Evolutionary conservation across 2,329 filamentous ascomycete genomes (phyloP).

Genomic region (Tympanopsis confertula): DNA sequence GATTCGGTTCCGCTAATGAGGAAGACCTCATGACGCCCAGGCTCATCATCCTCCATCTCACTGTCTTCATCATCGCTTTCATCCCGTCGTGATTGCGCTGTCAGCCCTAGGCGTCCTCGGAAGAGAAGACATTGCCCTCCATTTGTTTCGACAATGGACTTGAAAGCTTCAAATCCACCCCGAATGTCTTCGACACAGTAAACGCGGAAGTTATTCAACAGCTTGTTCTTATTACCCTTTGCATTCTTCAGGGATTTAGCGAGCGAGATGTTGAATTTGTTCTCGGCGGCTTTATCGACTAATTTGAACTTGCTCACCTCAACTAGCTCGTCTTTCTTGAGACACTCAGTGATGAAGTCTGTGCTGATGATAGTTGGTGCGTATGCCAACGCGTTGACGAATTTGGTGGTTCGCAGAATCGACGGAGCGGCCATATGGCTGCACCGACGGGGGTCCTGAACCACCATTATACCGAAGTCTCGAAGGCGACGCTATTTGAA

Average conservation of each 20-base stretch:
- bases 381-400: constrained; percentile 74
- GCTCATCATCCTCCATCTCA: constrained; percentile 41
- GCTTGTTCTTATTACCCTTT: constrained; percentile 61
- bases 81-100: constrained; percentile 48
- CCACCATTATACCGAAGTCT: constrained; percentile 70
- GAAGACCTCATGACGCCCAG: constrained; percentile 63
- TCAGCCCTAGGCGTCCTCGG: constrained; percentile 57
- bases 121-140: constrained; percentile 74
- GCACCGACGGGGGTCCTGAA: constrained; percentile 63
- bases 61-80: constrained; percentile 10
- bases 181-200: constrained; percentile 74
- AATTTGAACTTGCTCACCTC: constrained; percentile 56
- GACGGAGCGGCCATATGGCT: constrained; percentile 80
- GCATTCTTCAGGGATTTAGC: constrained; percentile 59
- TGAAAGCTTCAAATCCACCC: constrained; percentile 75
- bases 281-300: constrained; percentile 62
- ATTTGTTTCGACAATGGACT: constrained; percentile 76
- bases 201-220: constrained; percentile 66
- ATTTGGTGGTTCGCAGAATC: constrained; percentile 84
- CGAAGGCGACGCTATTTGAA: constrained; percentile 64
- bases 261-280: constrained; percentile 58
- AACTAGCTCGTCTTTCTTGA: constrained; percentile 57
- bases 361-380: constrained; percentile 69
- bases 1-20: constrained; percentile 60
- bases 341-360: constrained; percentile 65